Base-by-base conservation (phyloP, 179 eudicot species). In the Actinidia polygama region DNA sequence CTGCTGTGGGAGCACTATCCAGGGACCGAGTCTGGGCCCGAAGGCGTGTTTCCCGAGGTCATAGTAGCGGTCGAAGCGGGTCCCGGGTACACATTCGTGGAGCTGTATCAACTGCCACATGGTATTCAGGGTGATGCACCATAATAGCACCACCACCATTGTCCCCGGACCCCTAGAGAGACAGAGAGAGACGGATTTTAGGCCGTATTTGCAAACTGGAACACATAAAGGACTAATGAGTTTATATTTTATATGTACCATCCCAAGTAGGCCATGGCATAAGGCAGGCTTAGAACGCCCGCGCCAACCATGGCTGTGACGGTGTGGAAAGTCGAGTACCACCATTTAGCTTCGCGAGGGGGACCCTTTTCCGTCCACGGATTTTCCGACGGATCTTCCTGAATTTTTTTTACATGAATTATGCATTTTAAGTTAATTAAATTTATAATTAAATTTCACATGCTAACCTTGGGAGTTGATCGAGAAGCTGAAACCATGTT, bases 261-360 rank as follows among this genome's bases (percentile, higher is more conserved):
- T 90, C 97, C 94, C 40, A 94, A 84, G 86, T 91, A 92, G 73
- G 95, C 91, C 97, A 94, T 94, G 81, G 95, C 97, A 85, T 92
- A 92, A 58, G 97, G 95, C 78, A 94, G 89, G 90, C 95, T 91
- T 79, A 94, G 95, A 86, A 94, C 95, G 26, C 97, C 97, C 6
- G 95, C 97, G 67, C 97, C 97, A 83, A 93, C 97, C 95, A 93
- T 93, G 86, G 94, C 97, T 14, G 95, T 94, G 86, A 94, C 97
- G 0, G 93, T 92, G 82, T 94, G 94, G 68, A 94, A 92, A 59
- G 95, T 91, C 8, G 95, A 92, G 86, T 90, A 89, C 97, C 97
- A 92, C 97, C 95, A 94, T 92, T 91, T 94, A 77, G 97, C 97
- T 81, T 86, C 87, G 58, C 96, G 89, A 74, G 88, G 88, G 54